Evolutionary conservation across 2,329 filamentous ascomycete genomes (phyloP), one percentile per base, ranked within the genome.

Genomic region (Echinosphaeria canescens): DNA sequence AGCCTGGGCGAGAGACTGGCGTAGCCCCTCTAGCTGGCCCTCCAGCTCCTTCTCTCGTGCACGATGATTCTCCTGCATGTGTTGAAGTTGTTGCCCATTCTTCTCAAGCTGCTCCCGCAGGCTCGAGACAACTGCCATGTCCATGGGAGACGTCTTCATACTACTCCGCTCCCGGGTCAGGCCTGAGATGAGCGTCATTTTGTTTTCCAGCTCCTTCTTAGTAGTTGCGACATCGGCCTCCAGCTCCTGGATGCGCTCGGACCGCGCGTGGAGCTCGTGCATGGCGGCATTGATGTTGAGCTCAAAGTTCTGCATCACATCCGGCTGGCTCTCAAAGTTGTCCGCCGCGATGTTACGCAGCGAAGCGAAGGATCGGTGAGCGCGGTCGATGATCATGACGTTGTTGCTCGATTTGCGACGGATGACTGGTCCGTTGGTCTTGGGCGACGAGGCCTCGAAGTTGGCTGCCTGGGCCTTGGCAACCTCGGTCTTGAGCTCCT

Each of bases 181-280:
- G 5, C 88, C 88, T 16, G 81, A 80, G 38, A 98, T 95, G 42
- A 98, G 84, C 16, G 80, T 79, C 58, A 85, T 82, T 63, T 98
- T 98, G 34, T 67, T 73, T 43, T 98, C 88, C 75, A 95, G 91
- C 48, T 98, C 88, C 54, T 82, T 92, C 55, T 80, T 88, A 13
- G 82, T 68, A 4, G 69, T 72, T 15, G 71, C 58, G 30, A 93
- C 66, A 37, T 92, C 85, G 5, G 71, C 70, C 47, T 98, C 88
- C 10, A 98, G 59, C 39, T 84, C 73, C 42, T 90, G 79, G 28
- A 93, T 84, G 15, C 84, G 72, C 46, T 95, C 84, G 22, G 84
- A 84, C 23, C 84, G 71, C 8, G 62, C 62, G 35, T 92, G 76
- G 18, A 98, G 59, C 44, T 98, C 88, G 38, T 88, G 79, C 72